phyloP scores from a whole-genome alignment of 164 flowering plant species.

The Berberis vulgaris region DNA sequence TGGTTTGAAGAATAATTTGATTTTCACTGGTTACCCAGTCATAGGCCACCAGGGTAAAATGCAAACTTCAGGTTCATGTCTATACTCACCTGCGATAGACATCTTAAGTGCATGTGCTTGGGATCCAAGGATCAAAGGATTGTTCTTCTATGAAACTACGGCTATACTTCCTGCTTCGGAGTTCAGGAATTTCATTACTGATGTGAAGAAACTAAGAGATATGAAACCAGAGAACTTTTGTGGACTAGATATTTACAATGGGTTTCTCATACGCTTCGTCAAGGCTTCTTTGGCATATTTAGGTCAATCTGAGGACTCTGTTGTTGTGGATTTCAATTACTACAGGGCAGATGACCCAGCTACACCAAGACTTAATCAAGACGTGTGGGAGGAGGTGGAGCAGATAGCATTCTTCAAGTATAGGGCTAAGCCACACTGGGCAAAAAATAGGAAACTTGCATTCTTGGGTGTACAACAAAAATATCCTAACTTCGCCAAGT shows the following conservation, averaged over 20 bases:
- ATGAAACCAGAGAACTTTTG: slow-evolving; percentile 59
- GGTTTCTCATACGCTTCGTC: slow-evolving; percentile 62
- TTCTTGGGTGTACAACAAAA: slow-evolving; percentile 52
- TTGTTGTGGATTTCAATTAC: slow-evolving; percentile 76
- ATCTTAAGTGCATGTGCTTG: slow-evolving; percentile 50
- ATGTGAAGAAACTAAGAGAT: slow-evolving; percentile 59
- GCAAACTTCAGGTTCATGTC: slow-evolving; percentile 85
- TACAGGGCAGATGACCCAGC: slow-evolving; percentile 52
- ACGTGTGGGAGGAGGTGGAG: slow-evolving; percentile 78
- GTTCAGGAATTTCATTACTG: slow-evolving; percentile 49
- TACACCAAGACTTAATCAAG: slow-evolving; percentile 68
- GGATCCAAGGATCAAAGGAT: slow-evolving; percentile 81
- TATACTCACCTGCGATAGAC: slow-evolving; percentile 35
- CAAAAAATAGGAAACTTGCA: slow-evolving; percentile 66
- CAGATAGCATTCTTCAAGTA: slow-evolving; percentile 86
- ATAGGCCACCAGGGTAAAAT: slow-evolving; percentile 70
- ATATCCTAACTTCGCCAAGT: slow-evolving; percentile 42
- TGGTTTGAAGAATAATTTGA: slow-evolving; percentile 62
- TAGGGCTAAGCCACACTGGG: slow-evolving; percentile 86
- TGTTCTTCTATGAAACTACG: slow-evolving; percentile 77
- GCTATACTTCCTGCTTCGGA: slow-evolving; percentile 52
- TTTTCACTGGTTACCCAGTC: slow-evolving; percentile 84
- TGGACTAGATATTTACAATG: slow-evolving; percentile 72
- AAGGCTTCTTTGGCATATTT: slow-evolving; percentile 58
- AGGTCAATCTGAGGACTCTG: slow-evolving; percentile 72